Conservation (phyloP, 352 stramenopile species). For the Pythium catenulatum region DNA sequence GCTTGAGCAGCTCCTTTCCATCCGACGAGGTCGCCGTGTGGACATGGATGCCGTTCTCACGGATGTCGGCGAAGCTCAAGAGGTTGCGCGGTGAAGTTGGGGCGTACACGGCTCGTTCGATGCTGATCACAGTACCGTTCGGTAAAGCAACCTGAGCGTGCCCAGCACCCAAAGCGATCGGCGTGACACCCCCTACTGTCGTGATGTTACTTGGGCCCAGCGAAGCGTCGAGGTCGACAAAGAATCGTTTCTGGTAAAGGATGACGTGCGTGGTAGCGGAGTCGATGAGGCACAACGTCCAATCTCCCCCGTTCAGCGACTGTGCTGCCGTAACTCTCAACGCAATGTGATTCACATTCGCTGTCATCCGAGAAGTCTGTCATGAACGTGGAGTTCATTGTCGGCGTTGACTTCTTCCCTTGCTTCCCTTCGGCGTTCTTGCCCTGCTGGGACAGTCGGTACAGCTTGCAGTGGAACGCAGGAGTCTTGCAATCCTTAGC, state of each 20-base stretch:
- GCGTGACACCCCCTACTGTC: neutral
- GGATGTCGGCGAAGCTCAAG: neutral
- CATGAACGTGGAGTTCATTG: too few species aligned
- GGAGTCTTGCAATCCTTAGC: too few species aligned
- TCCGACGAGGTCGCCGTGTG: neutral
- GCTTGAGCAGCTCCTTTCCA: neutral
- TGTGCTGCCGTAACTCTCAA: neutral
- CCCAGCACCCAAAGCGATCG: slow-evolving; percentile 13
- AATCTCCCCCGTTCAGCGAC: neutral
- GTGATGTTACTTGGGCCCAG: neutral
- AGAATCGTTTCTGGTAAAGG: slow-evolving; percentile 26
- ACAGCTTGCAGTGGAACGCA: too few species aligned
- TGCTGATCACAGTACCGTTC: slow-evolving; percentile 6
- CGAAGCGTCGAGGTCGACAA: neutral
- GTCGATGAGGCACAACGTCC: slow-evolving; percentile 23
- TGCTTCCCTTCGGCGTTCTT: too few species aligned
- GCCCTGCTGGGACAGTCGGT: too few species aligned
- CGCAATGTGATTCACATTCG: too few species aligned
- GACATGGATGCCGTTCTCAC: slow-evolving; percentile 19
- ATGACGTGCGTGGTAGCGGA: slow-evolving; percentile 21
- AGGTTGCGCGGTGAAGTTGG: slow-evolving; percentile 20
- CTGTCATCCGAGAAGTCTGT: too few species aligned
- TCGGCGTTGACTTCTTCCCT: too few species aligned
- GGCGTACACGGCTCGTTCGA: slow-evolving; percentile 1
- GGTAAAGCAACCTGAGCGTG: neutral